A percentile compares a stretch with the other conserved stretches of the same genome.
Conservation (phyloP, 2,329 filamentous ascomycete species). For the Colletotrichum theobromicola region DNA sequence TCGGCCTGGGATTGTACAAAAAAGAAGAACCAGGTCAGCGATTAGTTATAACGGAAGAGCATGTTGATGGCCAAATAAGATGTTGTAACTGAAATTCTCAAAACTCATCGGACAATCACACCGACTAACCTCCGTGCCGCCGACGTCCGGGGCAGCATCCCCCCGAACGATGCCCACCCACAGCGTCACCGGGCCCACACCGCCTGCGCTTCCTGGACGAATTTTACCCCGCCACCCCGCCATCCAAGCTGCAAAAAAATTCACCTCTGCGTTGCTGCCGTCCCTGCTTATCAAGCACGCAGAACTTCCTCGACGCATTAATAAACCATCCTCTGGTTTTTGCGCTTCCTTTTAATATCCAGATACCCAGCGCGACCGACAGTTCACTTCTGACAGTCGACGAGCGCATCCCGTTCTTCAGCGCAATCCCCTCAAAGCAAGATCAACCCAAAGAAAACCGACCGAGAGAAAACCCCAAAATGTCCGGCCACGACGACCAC, state of each 20-base stretch:
- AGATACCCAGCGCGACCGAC: not conserved
- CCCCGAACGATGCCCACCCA: not conserved
- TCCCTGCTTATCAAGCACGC: constrained; percentile 20
- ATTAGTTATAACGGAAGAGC: fast-evolving
- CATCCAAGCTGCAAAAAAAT: constrained; percentile 17
- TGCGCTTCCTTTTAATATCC: not conserved
- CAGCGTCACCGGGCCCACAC: not conserved
- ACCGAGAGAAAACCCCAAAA: not conserved
- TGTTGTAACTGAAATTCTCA: not conserved
- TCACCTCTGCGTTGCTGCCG: not conserved
- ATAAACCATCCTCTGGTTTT: not conserved
- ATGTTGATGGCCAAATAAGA: not conserved
- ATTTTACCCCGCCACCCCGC: constrained; percentile 20
- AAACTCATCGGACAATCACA: not conserved
- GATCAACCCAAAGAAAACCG: not conserved
- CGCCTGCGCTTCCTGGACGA: constrained; percentile 9
- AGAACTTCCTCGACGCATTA: constrained; percentile 15
- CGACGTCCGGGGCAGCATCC: not conserved
- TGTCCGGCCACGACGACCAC: constrained; percentile 17
- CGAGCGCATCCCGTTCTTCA: not conserved
- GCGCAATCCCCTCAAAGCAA: not conserved
- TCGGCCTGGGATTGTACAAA: fast-evolving
- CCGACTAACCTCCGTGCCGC: not conserved
- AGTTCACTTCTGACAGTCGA: not conserved
- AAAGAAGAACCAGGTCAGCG: not conserved